These are phyloP conservation scores for Pestalotiopsis sp. DNA, from an alignment of 2,329 filamentous ascomycete genomes.

Conservation along the genomic window DNA sequence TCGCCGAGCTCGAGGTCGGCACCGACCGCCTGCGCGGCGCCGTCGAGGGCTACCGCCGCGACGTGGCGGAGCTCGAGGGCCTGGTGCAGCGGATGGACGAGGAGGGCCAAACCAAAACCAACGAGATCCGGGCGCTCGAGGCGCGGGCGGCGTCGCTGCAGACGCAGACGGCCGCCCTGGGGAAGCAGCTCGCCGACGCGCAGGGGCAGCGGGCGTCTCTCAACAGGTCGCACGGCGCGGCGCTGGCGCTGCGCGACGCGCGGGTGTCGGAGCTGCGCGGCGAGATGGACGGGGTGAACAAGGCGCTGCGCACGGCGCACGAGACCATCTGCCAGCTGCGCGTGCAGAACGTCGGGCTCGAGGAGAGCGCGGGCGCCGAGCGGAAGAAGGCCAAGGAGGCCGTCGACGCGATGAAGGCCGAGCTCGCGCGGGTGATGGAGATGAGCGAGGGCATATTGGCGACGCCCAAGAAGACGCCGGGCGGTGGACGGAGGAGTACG, in stretches of 20 bases:
- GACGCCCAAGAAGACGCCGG: slow-evolving; percentile 26
- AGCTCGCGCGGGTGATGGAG: slow-evolving; percentile 48
- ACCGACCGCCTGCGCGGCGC: slow-evolving; percentile 52
- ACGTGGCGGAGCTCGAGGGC: slow-evolving; percentile 53
- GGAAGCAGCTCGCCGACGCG: slow-evolving; percentile 33
- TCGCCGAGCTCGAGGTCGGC: slow-evolving; percentile 49
- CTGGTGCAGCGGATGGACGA: slow-evolving; percentile 50
- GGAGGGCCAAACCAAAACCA: slow-evolving; percentile 31
- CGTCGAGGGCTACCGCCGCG: slow-evolving; percentile 52
- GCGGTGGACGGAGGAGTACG: slow-evolving; percentile 6
- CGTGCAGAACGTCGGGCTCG: slow-evolving; percentile 44
- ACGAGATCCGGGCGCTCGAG: slow-evolving; percentile 41
- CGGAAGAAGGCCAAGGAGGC: slow-evolving; percentile 40
- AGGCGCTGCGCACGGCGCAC: slow-evolving; percentile 46
- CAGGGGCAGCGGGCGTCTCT: slow-evolving; percentile 26
- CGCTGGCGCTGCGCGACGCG: slow-evolving; percentile 52
- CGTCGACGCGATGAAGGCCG: slow-evolving; percentile 50
- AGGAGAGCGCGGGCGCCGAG: slow-evolving; percentile 36
- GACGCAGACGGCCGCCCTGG: slow-evolving; percentile 36
- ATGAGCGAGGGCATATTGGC: slow-evolving; percentile 46
- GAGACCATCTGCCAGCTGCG: slow-evolving; percentile 44
- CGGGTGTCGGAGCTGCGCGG: slow-evolving; percentile 45
- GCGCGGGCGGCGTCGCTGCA: slow-evolving; percentile 41
- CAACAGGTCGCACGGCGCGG: slow-evolving; percentile 43
- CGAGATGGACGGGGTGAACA: slow-evolving; percentile 28